Conservation (phyloP, 1,139 yeast species). For the Hyphopichia burtonii region DNA sequence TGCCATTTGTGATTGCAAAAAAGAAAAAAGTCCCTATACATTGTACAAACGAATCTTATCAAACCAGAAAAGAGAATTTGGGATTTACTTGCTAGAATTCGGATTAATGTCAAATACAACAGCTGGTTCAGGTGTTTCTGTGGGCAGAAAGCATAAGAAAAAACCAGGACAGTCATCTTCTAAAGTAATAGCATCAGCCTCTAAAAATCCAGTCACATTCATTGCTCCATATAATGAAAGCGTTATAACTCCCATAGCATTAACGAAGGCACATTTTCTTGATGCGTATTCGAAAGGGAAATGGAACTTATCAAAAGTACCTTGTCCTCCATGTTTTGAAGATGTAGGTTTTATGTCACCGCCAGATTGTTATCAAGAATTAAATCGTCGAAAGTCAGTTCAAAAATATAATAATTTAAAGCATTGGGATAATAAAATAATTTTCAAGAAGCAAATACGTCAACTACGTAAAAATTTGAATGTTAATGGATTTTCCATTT, state of each 20-base stretch:
- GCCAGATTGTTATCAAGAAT: conserved; percentile 54
- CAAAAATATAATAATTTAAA: conserved; percentile 36
- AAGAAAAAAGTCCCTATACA: no score
- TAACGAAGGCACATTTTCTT: conserved; percentile 59
- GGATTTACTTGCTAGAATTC: no score
- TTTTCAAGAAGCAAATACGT: conserved; percentile 39
- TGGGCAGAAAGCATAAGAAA: background rate
- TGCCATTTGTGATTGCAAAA: background rate
- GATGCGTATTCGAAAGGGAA: conserved; percentile 62
- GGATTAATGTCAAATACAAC: background rate
- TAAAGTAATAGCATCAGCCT: background rate
- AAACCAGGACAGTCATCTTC: background rate
- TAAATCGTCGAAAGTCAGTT: conserved; percentile 39
- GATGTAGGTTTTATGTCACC: conserved; percentile 54
- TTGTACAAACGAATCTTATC: no score
- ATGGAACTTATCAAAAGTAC: conserved; percentile 55
- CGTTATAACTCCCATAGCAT: conserved; percentile 25
- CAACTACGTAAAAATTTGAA: conserved; percentile 35
- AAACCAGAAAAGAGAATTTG: no score
- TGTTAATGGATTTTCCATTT: conserved; percentile 55
- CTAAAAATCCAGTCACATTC: background rate
- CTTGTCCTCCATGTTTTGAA: conserved; percentile 54
- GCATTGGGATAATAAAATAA: conserved; percentile 50
- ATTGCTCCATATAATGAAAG: conserved; percentile 20
- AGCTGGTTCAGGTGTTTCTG: background rate